phyloP scores from a whole-genome alignment of 2,329 filamentous ascomycete species.

The Fusarium caatingaense region DNA sequence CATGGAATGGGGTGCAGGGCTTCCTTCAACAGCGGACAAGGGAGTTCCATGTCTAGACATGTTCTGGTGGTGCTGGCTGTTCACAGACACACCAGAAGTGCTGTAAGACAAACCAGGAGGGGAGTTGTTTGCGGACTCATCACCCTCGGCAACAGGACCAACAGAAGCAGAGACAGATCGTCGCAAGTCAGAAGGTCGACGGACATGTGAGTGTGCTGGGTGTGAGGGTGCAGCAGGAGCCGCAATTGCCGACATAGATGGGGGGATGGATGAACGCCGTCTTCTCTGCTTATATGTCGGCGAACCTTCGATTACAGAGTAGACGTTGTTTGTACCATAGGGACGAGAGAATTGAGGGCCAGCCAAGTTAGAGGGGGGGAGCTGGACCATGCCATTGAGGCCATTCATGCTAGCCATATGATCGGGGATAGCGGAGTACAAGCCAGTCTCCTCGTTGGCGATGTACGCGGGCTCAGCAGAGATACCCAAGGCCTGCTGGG shows the following conservation, averaged over 20 bases:
- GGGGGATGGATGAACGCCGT: conserved; percentile 91
- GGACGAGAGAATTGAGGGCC: conserved; percentile 82
- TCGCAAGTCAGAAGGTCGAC: conserved; percentile 88
- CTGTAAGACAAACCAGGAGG: conserved; percentile 81
- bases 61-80: conserved; percentile 78
- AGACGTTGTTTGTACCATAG: conserved; percentile 81
- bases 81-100: conserved; percentile 72
- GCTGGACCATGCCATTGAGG: conserved; percentile 89
- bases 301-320: conserved; percentile 96
- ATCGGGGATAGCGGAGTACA: conserved; percentile 95
- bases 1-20: conserved; percentile 78
- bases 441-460: conserved; percentile 94
- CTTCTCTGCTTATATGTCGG: conserved; percentile 98
- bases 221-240: conserved; percentile 74
- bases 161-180: conserved; percentile 91
- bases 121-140: conserved; percentile 82
- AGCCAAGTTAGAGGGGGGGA: conserved; percentile 86
- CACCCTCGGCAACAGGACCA: conserved; percentile 81
- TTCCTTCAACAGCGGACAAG: conserved; percentile 84
- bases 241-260: conserved; percentile 76
- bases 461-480: conserved; percentile 94
- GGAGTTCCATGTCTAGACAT: conserved; percentile 94
- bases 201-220: conserved; percentile 77
- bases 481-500: conserved; percentile 86
- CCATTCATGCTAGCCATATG: conserved; percentile 77